Base-by-base conservation (phyloP, 2,329 filamentous ascomycete genomes). In the Graphiopsis chlorocephala region DNA sequence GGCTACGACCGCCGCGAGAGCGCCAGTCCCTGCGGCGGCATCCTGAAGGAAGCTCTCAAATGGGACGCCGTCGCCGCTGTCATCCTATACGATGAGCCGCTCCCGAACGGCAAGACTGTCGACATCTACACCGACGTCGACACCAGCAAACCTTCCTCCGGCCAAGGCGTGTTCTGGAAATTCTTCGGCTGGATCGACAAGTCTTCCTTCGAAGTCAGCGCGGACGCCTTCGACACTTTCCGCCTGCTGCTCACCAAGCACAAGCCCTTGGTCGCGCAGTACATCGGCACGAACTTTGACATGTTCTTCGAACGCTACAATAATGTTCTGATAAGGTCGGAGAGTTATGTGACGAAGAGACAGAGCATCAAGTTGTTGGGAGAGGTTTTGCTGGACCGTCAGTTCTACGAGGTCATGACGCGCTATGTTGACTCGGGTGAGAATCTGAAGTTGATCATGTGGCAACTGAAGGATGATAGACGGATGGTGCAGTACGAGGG, bases 401-500 rank as follows among this genome's bases (percentile, higher is more conserved):
- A 94, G 68, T 98, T 99, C 79, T 99, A 99, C 82, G 92, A 89
- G 75, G 92, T 98, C 75, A 99, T 99, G 95, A 98, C 94, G 64
- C 88, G 90, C 68, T 99, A 98, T 76, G 95, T 99, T 65, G 93
- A 97, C 77, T 89, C 90, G 57, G 93, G 93, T 66, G 94, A 98
- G 76, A 93, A 99, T 75, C 85, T 99, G 71, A 99, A 99, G 81
- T 90, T 98, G 69, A 95, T 93, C 81, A 99, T 99, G 95, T 98
- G 96, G 78, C 84, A 99, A 66, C 82, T 99, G 67, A 89, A 93
- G 70, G 95, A 98, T 77, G 94, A 98, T 78, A 88, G 94, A 71
- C 95, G 96, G 78, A 99, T 99, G 93, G 95, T 99, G 67, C 95
- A 98, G 79, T 99, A 99, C 77, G 95, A 99, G 78, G 95, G 93